Base-by-base conservation (phyloP, 768 basidiomycete genomes). In the Tubosaeta sp. region DNA sequence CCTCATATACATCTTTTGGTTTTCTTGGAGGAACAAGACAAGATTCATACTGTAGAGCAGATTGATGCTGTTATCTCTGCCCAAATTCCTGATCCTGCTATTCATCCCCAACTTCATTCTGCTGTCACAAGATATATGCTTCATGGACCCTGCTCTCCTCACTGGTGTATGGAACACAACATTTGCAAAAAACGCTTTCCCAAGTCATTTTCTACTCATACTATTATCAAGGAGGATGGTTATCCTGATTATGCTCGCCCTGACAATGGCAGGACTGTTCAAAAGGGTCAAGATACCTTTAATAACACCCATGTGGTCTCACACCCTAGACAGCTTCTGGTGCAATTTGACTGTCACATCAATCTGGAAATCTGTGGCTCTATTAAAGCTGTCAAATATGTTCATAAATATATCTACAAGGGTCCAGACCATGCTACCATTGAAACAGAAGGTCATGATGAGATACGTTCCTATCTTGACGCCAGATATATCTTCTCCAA, bases 1-100 rank as follows among this genome's bases (percentile, higher is more conserved):
- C 80, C 80, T 25, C 80, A 83, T 55, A 73, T 76, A 57, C 82
- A 84, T 59, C 55, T 76, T 16, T 45, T 68, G 31, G 72, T 81
- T 35, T 72, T 55, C 61, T 68, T 65, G 4, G 62, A 55, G 0
- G 61, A 59, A 5, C 51, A 77, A 12, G 13, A 48, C 22, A 53
- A 53, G 29, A 53, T 53, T 16, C 1, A 3, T 8, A 43, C 34
- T 48, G 35, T 52, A 6, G 16, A 55, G 5, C 46, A 52, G 19
- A 6, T 55, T 0, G 26, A 55, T 55, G 39, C n/a, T 6, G 5
- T 55, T 4, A 55, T 54, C 3, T 55, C 45, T 4, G 41, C 41
- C 4, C 46, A 45, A 12, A 22, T 55, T 17, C 43, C 52, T 22
- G 29, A 53, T 52, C 4, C 32, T 13, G 4, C 33, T 10, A 3